Conservation (phyloP, 352 stramenopile genomes). For the Phytophthora citricola region DNA sequence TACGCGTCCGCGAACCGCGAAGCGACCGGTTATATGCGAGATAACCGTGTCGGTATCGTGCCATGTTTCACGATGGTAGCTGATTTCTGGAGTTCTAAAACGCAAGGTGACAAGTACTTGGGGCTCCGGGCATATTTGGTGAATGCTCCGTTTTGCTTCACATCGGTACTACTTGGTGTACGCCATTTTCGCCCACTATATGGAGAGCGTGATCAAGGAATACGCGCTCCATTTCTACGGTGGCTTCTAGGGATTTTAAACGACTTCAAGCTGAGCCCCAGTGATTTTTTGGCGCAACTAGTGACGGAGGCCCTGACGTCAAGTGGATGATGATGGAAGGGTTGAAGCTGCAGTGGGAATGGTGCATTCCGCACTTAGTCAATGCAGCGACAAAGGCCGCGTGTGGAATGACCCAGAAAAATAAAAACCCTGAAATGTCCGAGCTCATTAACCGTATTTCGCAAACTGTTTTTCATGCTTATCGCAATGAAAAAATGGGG, state of each 20-base stretch:
- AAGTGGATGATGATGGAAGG: constrained; percentile 1
- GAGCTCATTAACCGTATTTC: too few species aligned
- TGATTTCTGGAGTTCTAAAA: not conserved
- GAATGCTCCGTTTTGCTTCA: constrained; percentile 21
- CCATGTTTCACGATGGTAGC: not conserved
- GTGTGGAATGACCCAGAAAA: not conserved
- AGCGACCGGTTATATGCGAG: not conserved
- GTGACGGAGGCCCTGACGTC: not conserved
- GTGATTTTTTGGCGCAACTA: not conserved
- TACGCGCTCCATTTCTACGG: not conserved
- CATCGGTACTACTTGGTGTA: not conserved
- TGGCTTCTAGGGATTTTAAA: not conserved
- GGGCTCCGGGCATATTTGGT: constrained; percentile 26
- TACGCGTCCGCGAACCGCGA: not conserved
- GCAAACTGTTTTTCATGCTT: too few species aligned
- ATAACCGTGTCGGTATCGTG: not conserved
- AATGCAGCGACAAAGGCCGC: not conserved
- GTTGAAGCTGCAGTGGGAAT: not conserved
- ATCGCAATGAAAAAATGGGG: too few species aligned
- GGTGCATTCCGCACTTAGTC: not conserved
- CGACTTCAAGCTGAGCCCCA: not conserved
- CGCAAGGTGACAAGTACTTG: constrained; percentile 29
- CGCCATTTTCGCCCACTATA: not conserved
- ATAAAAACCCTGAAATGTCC: not conserved
- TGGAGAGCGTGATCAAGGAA: constrained; percentile 1